These are phyloP conservation scores for Pseudogymnoascus sp. DNA, from an alignment of 2,329 filamentous ascomycete species.

Conservation along the genomic window DNA sequence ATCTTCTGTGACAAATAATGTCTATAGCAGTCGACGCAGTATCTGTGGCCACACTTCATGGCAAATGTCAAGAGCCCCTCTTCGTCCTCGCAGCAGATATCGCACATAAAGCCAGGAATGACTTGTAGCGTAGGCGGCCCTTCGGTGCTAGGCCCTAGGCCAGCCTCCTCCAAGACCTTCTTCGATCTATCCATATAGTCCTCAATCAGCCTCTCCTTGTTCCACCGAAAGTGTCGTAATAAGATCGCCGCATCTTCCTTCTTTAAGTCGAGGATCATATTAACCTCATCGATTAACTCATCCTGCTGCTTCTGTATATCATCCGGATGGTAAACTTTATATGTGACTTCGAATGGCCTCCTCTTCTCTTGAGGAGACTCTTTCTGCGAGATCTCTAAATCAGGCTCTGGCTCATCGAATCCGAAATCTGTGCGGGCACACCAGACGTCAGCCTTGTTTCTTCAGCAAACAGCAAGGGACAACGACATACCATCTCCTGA, in stretches of 20 bases:
- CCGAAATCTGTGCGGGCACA: conserved; percentile 24
- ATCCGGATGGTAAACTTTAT: conserved; percentile 67
- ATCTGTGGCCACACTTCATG: conserved; percentile 90
- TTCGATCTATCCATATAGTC: conserved; percentile 88
- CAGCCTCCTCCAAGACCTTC: conserved; percentile 74
- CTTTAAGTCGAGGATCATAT: conserved; percentile 80
- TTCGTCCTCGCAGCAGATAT: conserved; percentile 92
- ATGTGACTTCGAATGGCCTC: conserved; percentile 75
- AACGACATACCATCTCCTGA: conserved; percentile 27
- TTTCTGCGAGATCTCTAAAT: conserved; percentile 44
- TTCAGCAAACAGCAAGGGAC: neutral
- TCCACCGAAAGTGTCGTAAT: conserved; percentile 85
- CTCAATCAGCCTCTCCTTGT: conserved; percentile 90
- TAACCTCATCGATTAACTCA: conserved; percentile 79
- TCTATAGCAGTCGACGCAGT: conserved; percentile 84
- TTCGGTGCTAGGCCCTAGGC: conserved; percentile 59
- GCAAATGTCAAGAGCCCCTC: conserved; percentile 73
- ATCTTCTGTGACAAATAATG: conserved; percentile 93
- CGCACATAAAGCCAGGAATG: conserved; percentile 73
- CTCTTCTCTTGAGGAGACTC: conserved; percentile 64
- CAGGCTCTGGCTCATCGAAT: conserved; percentile 42
- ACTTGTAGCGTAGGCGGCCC: conserved; percentile 59
- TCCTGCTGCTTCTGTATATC: conserved; percentile 84
- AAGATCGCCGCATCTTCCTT: conserved; percentile 88
- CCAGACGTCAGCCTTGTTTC: conserved; percentile 3